Conservation (phyloP, 257 asterid genomes). For the Plantago major region DNA sequence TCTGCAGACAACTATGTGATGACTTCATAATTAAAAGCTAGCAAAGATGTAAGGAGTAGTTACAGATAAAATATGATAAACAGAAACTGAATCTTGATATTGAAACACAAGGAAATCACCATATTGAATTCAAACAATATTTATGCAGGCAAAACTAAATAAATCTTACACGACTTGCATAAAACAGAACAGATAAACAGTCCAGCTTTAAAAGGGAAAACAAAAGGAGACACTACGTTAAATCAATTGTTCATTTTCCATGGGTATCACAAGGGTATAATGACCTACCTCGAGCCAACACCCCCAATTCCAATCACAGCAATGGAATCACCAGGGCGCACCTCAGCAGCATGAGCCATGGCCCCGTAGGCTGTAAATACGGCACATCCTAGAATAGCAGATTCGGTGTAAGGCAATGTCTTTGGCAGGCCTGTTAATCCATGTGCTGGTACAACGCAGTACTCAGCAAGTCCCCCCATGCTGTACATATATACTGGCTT, state of each 20-base stretch:
- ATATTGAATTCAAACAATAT: no score
- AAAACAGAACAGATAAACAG: no score
- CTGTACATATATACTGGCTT: constrained; percentile 98
- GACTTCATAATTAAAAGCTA: constrained; percentile 29
- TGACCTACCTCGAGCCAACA: constrained; percentile 88
- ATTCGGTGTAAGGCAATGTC: constrained; percentile 84
- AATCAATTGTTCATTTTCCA: background rate
- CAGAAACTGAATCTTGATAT: background rate
- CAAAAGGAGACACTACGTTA: no score
- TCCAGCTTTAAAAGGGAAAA: no score
- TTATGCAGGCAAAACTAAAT: no score
- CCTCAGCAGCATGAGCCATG: constrained; percentile 98
- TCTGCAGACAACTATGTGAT: constrained; percentile 85
- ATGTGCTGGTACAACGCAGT: constrained; percentile 91
- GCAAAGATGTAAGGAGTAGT: constrained; percentile 11
- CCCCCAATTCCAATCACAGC: constrained; percentile 99
- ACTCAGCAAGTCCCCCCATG: constrained; percentile 99
- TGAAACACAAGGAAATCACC: no score
- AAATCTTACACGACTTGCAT: no score
- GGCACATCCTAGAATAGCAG: constrained; percentile 95
- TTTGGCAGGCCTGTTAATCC: constrained; percentile 73
- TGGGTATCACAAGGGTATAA: constrained; percentile 9
- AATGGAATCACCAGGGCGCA: constrained; percentile 82
- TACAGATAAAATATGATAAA: constrained; percentile 7
- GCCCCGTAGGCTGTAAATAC: constrained; percentile 99